These are phyloP conservation scores for Fusarium burgessii DNA, from an alignment of 2,329 filamentous ascomycete species.

Conservation along the genomic window DNA sequence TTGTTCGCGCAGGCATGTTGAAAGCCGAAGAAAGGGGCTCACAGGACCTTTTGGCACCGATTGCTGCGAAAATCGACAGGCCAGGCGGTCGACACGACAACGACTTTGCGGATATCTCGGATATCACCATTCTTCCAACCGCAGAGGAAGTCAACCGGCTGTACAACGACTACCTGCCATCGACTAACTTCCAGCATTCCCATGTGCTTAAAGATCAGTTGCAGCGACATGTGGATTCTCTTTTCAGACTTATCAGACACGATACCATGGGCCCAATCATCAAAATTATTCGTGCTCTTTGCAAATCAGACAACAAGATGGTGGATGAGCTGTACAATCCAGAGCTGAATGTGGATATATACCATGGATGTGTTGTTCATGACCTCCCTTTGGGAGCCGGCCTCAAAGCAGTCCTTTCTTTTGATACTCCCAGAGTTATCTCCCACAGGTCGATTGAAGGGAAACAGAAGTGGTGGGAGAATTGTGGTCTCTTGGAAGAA, in stretches of 20 bases:
- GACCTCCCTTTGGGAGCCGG: no score
- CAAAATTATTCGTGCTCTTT: not conserved
- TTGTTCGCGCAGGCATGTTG: no score
- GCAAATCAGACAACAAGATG: not conserved
- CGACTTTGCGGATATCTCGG: slow-evolving; percentile 28
- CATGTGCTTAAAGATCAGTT: slow-evolving; percentile 12
- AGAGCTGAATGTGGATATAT: no score
- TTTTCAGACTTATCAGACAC: slow-evolving; percentile 20
- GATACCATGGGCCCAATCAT: slow-evolving; percentile 16
- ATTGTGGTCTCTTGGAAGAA: not conserved
- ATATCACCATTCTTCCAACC: slow-evolving; percentile 29
- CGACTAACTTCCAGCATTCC: slow-evolving; percentile 5
- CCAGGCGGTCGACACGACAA: slow-evolving; percentile 34
- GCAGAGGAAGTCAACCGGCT: not conserved
- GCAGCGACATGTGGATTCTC: slow-evolving; percentile 14
- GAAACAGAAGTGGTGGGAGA: no score
- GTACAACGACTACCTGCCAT: slow-evolving; percentile 4
- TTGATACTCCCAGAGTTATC: no score
- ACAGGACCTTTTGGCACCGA: no score
- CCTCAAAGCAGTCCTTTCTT: no score
- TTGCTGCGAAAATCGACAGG: not conserved
- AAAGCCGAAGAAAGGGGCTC: no score
- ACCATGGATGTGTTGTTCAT: no score
- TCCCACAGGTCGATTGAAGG: no score
- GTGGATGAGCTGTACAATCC: no score